Evolutionary conservation across 192 early-diverging fungal species (phyloP).

Genomic region (Geosiphon pyriformis): DNA sequence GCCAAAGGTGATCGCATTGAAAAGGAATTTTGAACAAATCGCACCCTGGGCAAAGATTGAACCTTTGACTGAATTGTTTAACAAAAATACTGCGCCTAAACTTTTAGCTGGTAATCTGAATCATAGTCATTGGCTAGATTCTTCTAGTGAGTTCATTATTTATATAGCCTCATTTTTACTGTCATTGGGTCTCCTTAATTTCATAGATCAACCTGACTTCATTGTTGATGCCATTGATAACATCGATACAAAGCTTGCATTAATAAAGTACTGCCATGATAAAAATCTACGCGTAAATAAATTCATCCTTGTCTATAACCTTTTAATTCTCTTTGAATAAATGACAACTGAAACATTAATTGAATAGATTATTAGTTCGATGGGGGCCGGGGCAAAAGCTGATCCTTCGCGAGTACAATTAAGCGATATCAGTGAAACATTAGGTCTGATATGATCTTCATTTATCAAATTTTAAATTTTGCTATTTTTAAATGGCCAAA

Average conservation of each 20-base stretch:
- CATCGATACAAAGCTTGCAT: slow-evolving; percentile 86
- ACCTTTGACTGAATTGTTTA: slow-evolving; percentile 70
- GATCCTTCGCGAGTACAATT: slow-evolving; percentile 96
- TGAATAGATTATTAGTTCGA: slow-evolving; percentile 69
- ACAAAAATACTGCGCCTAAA: slow-evolving; percentile 56
- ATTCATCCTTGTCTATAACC: background rate
- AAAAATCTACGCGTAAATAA: slow-evolving; percentile 55
- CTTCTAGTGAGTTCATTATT: no score
- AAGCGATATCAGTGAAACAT: slow-evolving; percentile 90
- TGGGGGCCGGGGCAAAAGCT: slow-evolving; percentile 96
- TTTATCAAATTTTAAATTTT: background rate
- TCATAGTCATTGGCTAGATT: no score
- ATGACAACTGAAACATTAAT: background rate
- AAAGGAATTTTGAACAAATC: slow-evolving; percentile 66
- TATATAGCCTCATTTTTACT: no score
- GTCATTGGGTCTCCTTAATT: background rate
- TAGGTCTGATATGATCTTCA: slow-evolving; percentile 42
- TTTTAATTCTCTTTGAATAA: background rate
- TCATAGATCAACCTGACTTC: slow-evolving; percentile 53
- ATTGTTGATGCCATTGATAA: slow-evolving; percentile 94
- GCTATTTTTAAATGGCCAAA: background rate
- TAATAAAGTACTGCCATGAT: slow-evolving; percentile 82
- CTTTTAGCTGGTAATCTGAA: slow-evolving; percentile 68
- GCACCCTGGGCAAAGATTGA: slow-evolving; percentile 79
- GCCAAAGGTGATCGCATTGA: slow-evolving; percentile 75